These are phyloP conservation scores for Pleoardoris graminearum DNA, from an alignment of 2,329 filamentous ascomycete species.

Conservation along the genomic window DNA sequence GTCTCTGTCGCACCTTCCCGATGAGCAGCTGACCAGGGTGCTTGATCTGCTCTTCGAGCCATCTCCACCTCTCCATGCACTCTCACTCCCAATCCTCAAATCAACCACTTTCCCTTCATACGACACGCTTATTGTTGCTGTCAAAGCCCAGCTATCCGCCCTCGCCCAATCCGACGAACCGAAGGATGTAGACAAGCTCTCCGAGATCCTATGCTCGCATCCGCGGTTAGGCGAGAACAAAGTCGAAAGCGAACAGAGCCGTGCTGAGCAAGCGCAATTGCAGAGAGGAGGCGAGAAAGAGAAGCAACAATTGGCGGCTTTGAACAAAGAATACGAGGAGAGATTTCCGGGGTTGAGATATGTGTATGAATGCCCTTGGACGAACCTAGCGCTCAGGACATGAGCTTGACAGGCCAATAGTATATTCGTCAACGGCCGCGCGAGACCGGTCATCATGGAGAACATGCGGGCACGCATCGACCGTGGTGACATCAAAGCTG, in stretches of 20 bases:
- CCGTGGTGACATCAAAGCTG: constrained; percentile 65
- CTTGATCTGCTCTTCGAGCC: constrained; percentile 87
- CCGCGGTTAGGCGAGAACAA: constrained; percentile 81
- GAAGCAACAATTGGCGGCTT: constrained; percentile 56
- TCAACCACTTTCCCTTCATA: constrained; percentile 68
- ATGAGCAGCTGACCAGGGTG: constrained; percentile 58
- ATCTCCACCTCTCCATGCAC: constrained; percentile 70
- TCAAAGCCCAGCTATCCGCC: constrained; percentile 64
- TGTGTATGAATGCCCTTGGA: constrained; percentile 56
- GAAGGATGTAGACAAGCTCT: constrained; percentile 61
- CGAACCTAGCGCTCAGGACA: neutral
- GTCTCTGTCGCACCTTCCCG: constrained; percentile 59
- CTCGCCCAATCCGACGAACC: constrained; percentile 36
- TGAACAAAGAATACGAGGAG: constrained; percentile 82
- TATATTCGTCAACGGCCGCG: constrained; percentile 85
- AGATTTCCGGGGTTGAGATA: constrained; percentile 81
- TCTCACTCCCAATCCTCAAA: constrained; percentile 70
- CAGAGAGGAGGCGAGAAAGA: constrained; percentile 58
- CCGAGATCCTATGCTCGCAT: constrained; percentile 77
- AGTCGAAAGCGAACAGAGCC: constrained; percentile 78
- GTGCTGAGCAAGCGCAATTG: constrained; percentile 79
- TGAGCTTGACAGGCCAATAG: constrained; percentile 42
- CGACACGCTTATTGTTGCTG: constrained; percentile 66
- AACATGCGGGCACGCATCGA: constrained; percentile 79
- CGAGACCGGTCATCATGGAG: constrained; percentile 73